A percentile compares a stretch with the other conserved stretches of the same genome.
Evolutionary conservation across 495 filamentous ascomycete species (phyloP).

Genomic region (Bacidia gigantensis): DNA sequence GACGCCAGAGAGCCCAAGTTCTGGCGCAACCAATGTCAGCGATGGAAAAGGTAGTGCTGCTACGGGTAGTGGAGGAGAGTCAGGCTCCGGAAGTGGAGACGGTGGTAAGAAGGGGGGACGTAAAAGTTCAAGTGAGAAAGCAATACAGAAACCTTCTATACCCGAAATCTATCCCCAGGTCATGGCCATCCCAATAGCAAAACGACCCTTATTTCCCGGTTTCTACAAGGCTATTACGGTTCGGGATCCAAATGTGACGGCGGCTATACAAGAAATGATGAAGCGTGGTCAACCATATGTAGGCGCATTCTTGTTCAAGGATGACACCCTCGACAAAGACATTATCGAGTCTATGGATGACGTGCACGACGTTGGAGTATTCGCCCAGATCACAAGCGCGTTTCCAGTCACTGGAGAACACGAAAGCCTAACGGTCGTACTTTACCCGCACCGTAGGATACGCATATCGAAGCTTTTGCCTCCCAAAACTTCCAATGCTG

Average conservation of each 20-base stretch:
- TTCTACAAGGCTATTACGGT: slow-evolving; percentile 99
- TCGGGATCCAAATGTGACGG: slow-evolving; percentile 72
- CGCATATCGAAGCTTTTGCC: slow-evolving; percentile 71
- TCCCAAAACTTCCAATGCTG: slow-evolving; percentile 31
- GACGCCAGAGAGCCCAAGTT: slow-evolving; percentile 15
- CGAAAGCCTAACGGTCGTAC: slow-evolving; percentile 68
- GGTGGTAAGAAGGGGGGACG: slow-evolving; percentile 44
- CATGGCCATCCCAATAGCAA: slow-evolving; percentile 96
- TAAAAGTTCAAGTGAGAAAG: slow-evolving; percentile 52
- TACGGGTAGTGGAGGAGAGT: slow-evolving; percentile 33
- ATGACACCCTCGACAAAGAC: slow-evolving; percentile 84
- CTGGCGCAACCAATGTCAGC: background rate
- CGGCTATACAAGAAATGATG: slow-evolving; percentile 89
- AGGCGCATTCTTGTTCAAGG: slow-evolving; percentile 92
- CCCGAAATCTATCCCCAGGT: slow-evolving; percentile 97
- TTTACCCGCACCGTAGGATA: slow-evolving; percentile 93
- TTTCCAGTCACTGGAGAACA: slow-evolving; percentile 77
- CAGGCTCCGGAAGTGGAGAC: slow-evolving; percentile 35
- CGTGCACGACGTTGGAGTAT: slow-evolving; percentile 89
- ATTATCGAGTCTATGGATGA: slow-evolving; percentile 76
- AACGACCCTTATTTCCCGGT: slow-evolving; percentile 87
- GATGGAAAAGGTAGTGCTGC: slow-evolving; percentile 24
- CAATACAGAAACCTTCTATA: slow-evolving; percentile 71
- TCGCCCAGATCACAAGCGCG: slow-evolving; percentile 91
- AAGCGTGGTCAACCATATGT: slow-evolving; percentile 97